Percentiles rank a stretch among this genome's conserved stretches.
phyloP scores from a whole-genome alignment of 371 early-diverging fungal species.

The Nematocida displodere region DNA sequence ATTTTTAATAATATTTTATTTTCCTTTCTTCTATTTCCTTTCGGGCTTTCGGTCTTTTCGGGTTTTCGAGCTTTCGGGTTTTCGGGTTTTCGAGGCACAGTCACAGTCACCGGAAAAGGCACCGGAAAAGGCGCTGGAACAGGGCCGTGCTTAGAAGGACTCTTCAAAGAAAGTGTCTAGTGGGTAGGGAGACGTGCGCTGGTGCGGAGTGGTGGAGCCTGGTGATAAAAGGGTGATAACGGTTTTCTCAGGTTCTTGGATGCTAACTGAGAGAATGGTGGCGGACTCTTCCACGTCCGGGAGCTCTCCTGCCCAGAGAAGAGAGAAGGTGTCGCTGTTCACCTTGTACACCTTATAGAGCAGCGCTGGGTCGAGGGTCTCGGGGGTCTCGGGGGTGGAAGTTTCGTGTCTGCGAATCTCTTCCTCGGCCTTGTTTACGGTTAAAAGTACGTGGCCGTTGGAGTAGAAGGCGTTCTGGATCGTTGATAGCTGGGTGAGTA shows the following conservation, averaged over 20 bases:
- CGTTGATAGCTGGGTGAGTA: not conserved
- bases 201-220: not conserved
- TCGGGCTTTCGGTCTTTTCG: not conserved
- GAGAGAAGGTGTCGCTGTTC: too few relatives aligned
- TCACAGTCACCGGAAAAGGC: not conserved
- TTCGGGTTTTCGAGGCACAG: too few relatives aligned
- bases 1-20: constrained; percentile 40
- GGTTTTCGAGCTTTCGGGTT: too few relatives aligned
- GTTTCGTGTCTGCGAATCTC: not conserved
- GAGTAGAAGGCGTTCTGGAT: constrained; percentile 7
- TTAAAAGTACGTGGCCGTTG: constrained; percentile 1
- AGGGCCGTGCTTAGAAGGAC: too few relatives aligned
- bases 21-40: not conserved
- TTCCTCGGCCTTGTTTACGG: not conserved
- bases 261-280: too few relatives aligned
- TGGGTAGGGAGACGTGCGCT: not conserved
- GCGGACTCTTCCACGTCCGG: too few relatives aligned
- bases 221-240: not conserved
- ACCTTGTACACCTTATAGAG: too few relatives aligned
- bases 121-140: too few relatives aligned
- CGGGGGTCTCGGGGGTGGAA: not conserved
- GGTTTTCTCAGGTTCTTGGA: too few relatives aligned
- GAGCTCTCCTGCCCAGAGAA: too few relatives aligned
- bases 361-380: not conserved
- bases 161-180: not conserved